A percentile compares a stretch with the other conserved stretches of the same genome.
Conservation (phyloP, 225 moss, liverwort and hornwort species). For the Thuidium tamariscinum region DNA sequence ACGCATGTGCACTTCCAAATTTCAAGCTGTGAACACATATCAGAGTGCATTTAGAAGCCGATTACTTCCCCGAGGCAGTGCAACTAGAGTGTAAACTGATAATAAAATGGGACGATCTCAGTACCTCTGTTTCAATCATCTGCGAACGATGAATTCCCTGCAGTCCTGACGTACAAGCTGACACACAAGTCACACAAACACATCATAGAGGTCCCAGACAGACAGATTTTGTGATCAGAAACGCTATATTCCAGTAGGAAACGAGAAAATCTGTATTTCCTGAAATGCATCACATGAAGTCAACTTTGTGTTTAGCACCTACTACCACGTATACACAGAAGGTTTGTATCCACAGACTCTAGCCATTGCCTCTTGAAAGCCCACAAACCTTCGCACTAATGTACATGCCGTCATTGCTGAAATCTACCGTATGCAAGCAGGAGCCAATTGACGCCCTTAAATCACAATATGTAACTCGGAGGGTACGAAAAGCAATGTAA, state of each 20-base stretch:
- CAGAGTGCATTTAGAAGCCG: neutral
- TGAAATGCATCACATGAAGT: neutral
- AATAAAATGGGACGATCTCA: neutral
- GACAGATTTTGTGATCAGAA: neutral
- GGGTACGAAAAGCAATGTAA: neutral
- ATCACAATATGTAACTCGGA: constrained; percentile 9
- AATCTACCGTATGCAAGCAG: constrained; percentile 3
- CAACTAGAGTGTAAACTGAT: neutral
- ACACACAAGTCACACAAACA: neutral
- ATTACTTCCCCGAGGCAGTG: neutral
- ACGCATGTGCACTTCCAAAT: neutral
- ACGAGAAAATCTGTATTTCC: neutral
- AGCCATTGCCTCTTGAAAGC: neutral
- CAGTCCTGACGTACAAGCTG: constrained; percentile 3
- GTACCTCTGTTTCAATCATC: neutral
- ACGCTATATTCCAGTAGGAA: neutral
- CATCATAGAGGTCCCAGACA: neutral
- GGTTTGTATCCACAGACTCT: neutral
- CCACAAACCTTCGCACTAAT: constrained; percentile 8
- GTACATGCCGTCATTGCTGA: constrained; percentile 1
- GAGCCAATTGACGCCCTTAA: constrained; percentile 15
- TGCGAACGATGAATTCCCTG: neutral
- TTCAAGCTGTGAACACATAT: neutral
- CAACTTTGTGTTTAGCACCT: neutral
- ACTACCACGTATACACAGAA: neutral